Evolutionary conservation across 768 basidiomycete genomes (phyloP), one percentile per base, ranked within the genome.

Genomic region (Tubosaeta sp.): DNA sequence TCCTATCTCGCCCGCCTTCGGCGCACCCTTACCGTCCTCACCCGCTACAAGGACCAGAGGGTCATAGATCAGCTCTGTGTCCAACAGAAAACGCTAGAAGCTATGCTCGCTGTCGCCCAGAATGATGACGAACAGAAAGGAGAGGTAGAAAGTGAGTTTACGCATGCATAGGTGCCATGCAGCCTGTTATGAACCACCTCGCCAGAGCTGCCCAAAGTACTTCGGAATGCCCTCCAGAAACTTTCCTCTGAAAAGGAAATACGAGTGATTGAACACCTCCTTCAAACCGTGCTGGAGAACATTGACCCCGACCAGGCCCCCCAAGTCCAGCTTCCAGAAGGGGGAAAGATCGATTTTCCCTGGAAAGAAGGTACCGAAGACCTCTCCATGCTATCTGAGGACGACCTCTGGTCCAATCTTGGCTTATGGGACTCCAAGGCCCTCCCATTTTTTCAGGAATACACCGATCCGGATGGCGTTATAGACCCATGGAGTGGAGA

Each of bases 401-500:
- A 45, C 1, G 3, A 36, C 0, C 16, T 54, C 0, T 57, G 52
- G 46, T 1, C 11, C 0, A 0, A 4, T 1, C 39, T 57, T 1
- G 49, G 49, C 0, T n/a, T 54, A 4, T n/a, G n/a, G n/a, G 30
- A 44, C 5, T 6, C 18, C 11, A 18, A 51, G 8, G 9, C 0
- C 0, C 43, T 55, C 1, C 50, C 50, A 0, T 52, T 55, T 7
- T 55, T 55, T 5, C 53, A 57, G 24, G 6, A 36, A 3, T 55
- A 14, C 6, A 48, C 46, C 0, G 44, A 54, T 16, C 47, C 40
- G 0, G 34, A 55, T 6, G 44, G 13, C 0, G 14, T 27, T 1
- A 49, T 55, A 1, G 56, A 52, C 0, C 49, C 55, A 0, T 61
- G 49, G 51, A 53, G 3, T 1, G 36, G 52, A 1, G 48, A 56